Evolutionary conservation across 73 alveolate species (phyloP).

Genomic region (Stentor roeselii): DNA sequence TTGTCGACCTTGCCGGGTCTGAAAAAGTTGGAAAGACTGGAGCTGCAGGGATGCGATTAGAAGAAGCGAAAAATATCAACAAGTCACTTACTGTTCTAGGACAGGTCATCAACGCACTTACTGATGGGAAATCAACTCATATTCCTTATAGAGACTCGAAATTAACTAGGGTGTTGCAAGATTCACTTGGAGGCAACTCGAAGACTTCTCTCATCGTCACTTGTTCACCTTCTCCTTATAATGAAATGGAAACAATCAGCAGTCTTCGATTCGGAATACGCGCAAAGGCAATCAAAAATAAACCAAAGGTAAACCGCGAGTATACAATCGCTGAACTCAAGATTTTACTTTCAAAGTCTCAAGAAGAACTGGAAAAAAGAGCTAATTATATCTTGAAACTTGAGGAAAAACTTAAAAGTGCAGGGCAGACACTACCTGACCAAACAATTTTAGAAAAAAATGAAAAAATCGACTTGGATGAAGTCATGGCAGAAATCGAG

Average conservation of each 20-base stretch:
- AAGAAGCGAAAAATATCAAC: conserved; percentile 87
- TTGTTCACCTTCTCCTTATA: conserved; percentile 68
- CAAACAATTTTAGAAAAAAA: background rate
- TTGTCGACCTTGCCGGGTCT: conserved; percentile 85
- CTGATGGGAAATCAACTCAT: conserved; percentile 40
- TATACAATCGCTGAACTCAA: conserved; percentile 64
- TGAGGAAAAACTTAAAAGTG: background rate
- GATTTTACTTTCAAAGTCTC: conserved; percentile 37
- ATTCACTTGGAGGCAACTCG: conserved; percentile 93
- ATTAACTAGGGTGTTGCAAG: conserved; percentile 91
- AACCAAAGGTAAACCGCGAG: conserved; percentile 67
- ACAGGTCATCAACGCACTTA: conserved; percentile 68
- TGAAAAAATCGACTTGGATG: background rate
- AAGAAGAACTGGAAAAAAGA: conserved; percentile 27
- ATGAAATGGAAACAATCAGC: conserved; percentile 87
- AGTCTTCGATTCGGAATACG: conserved; percentile 92
- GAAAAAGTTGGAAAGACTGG: conserved; percentile 79
- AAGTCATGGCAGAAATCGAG: background rate
- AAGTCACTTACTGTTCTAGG: conserved; percentile 80
- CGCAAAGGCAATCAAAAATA: conserved; percentile 91
- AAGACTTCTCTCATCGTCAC: conserved; percentile 86
- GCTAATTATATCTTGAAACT: background rate
- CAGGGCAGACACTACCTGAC: background rate
- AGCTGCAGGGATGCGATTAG: conserved; percentile 73
- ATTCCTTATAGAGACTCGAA: conserved; percentile 95